Evolutionary conservation across 1,139 yeast genomes (phyloP).

Genomic region (Suhomyces anneliseae): DNA sequence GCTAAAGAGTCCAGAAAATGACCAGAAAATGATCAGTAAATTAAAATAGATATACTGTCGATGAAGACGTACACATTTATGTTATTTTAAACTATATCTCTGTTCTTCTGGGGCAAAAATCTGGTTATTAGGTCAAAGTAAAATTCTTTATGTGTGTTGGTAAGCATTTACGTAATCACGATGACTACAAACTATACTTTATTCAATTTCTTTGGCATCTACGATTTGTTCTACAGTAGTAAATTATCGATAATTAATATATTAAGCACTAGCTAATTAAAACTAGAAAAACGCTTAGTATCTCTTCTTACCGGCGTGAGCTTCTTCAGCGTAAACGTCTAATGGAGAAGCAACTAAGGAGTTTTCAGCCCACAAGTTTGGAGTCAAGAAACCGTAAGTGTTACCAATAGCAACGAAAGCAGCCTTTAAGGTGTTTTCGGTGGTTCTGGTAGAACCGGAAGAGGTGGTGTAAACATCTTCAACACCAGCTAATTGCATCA

Average conservation of each 20-base stretch:
- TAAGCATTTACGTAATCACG: too few relatives aligned
- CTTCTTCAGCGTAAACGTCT: constrained; percentile 89
- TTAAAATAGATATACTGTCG: too few relatives aligned
- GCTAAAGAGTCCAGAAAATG: too few relatives aligned
- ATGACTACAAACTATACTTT: not conserved
- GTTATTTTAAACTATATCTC: too few relatives aligned
- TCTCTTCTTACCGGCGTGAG: constrained; percentile 70
- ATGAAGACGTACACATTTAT: too few relatives aligned
- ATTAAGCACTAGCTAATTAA: constrained; percentile 6
- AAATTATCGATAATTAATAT: not conserved
- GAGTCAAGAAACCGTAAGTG: constrained; percentile 99
- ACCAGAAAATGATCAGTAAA: too few relatives aligned
- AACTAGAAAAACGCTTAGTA: constrained; percentile 35
- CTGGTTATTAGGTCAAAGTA: too few relatives aligned
- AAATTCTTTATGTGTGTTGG: too few relatives aligned
- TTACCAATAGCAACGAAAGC: constrained; percentile 99
- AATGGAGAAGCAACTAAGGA: constrained; percentile 89
- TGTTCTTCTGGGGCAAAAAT: too few relatives aligned
- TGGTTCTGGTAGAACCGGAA: constrained; percentile 99
- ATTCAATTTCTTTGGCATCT: not conserved
- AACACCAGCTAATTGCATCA: constrained; percentile 99
- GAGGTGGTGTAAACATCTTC: constrained; percentile 99
- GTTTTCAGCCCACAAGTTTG: constrained; percentile 94
- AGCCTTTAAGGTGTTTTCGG: constrained; percentile 99
- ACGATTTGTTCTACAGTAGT: not conserved